Evolutionary conservation across 1,139 yeast species (phyloP).

Genomic region (Yamadazyma kanchanaburiensis): DNA sequence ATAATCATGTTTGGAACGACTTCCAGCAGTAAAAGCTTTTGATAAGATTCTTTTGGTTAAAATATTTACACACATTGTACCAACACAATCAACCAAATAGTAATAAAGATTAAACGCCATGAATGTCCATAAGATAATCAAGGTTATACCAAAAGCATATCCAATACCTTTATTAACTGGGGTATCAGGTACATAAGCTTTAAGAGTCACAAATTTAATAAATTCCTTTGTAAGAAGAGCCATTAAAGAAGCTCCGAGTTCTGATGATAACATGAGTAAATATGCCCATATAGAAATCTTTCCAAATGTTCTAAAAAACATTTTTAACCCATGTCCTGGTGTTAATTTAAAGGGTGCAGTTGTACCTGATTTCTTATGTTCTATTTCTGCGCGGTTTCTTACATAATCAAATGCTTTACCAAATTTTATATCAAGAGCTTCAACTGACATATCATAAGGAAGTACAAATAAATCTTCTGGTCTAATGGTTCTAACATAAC

Average conservation of each 20-base stretch:
- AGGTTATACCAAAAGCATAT: conserved; percentile 29
- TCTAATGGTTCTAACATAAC: conserved; percentile 65
- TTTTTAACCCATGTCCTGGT: conserved; percentile 12
- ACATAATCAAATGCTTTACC: conserved; percentile 9
- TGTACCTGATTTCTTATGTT: background rate
- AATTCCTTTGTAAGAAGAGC: conserved; percentile 27
- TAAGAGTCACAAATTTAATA: conserved; percentile 25
- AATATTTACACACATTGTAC: conserved; percentile 65
- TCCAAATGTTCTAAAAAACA: conserved; percentile 27
- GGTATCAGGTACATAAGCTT: conserved; percentile 19
- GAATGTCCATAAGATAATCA: conserved; percentile 32
- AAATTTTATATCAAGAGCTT: conserved; percentile 32
- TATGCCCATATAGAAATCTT: conserved; percentile 18
- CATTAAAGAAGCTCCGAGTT: background rate
- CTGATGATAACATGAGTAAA: conserved; percentile 14
- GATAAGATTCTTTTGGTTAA: conserved; percentile 65
- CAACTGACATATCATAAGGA: conserved; percentile 50
- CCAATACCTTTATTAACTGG: conserved; percentile 34
- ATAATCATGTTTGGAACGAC: conserved; percentile 53
- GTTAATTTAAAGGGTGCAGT: conserved; percentile 11
- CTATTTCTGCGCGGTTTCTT: too few relatives aligned
- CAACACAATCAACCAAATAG: conserved; percentile 33
- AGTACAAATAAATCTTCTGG: conserved; percentile 60
- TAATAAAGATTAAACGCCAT: conserved; percentile 9
- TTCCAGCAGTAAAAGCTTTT: conserved; percentile 61